These are phyloP conservation scores for Pichia gijzeniarum DNA, from an alignment of 805 yeast species.

Conservation along the genomic window DNA sequence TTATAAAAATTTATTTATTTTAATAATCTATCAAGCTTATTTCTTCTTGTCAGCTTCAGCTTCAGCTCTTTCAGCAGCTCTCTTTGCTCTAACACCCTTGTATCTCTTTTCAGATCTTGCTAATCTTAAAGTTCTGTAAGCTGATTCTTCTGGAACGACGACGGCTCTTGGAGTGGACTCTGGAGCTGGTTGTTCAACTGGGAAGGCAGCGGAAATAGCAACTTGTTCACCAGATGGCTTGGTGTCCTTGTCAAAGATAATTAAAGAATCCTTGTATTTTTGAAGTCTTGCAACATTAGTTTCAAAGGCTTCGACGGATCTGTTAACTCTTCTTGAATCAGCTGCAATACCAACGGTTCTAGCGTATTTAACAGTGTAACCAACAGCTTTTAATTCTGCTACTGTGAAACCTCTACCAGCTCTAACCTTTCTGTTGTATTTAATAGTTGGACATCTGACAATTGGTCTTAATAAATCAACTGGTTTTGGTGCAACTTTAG, in stretches of 20 bases:
- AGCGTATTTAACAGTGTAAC: conserved; percentile 89
- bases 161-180: conserved; percentile 88
- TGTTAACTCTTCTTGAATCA: conserved; percentile 99
- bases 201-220: conserved; percentile 74
- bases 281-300: conserved; percentile 92
- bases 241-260: conserved; percentile 89
- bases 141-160: conserved; percentile 59
- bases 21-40: conserved; percentile 38
- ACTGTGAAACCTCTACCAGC: conserved; percentile 99
- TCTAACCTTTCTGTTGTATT: conserved; percentile 99
- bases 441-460: conserved; percentile 97
- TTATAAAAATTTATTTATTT: neutral
- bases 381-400: conserved; percentile 97
- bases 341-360: conserved; percentile 98
- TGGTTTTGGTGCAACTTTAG: conserved; percentile 95
- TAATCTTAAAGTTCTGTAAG: conserved; percentile 90
- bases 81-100: conserved; percentile 96
- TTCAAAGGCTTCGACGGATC: conserved; percentile 91
- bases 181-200: conserved; percentile 71
- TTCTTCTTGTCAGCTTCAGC: conserved; percentile 99
- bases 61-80: conserved; percentile 95
- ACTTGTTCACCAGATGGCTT: conserved; percentile 77
- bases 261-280: conserved; percentile 93
- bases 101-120: conserved; percentile 93
- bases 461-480: conserved; percentile 94